Base-by-base conservation (phyloP, 305 asterid genomes). In the Rubia peregrina region DNA sequence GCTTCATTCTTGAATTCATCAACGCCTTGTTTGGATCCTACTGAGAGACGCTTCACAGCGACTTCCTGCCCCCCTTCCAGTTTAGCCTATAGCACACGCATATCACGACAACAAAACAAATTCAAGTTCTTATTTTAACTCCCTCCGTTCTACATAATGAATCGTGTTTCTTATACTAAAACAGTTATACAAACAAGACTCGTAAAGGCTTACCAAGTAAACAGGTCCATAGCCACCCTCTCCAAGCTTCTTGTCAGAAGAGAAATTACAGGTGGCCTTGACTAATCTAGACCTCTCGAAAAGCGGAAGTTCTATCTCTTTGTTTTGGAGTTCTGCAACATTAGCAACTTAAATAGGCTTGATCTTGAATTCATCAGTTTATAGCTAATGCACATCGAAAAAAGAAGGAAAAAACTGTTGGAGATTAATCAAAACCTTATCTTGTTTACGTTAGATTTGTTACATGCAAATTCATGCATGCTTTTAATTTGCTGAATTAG, bases 1-100 rank as follows among this genome's bases (percentile, higher is more conserved):
- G 72, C 83, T 78, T 82, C 86, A 60, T 80, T 82, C 79, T 63
- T 81, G 75, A 83, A 84, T 62, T 83, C 87, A 9, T 73, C 76
- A n/a, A 75, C n/a, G 22, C 78, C 78, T 75, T 75, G 78, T 11
- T 2, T 5, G 2, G 78, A 69, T 22, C 19, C 13, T 12, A 51
- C 61, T 0, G 80, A 76, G 2, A 76, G 76, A 8, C 80, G 69
- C 26, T 76, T 76, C 60, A 76, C 76, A 19, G 76, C 80, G 22
- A 76, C 57, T 67, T 71, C 73, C 53, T 61, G 76, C 14, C 80
- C 80, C 40, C 55, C 69, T 57, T 60, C 46, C 36, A 75, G 72
- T 12, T 65, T 43, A 51, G 72, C 79, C 79, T 75, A 24, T 55
- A 63, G 40, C 0, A 40, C 26, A 24, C 26, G 26, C 0, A 14